These are phyloP conservation scores for Mixia osmundae DNA, from an alignment of 1,284 basidiomycete genomes.

Conservation along the genomic window DNA sequence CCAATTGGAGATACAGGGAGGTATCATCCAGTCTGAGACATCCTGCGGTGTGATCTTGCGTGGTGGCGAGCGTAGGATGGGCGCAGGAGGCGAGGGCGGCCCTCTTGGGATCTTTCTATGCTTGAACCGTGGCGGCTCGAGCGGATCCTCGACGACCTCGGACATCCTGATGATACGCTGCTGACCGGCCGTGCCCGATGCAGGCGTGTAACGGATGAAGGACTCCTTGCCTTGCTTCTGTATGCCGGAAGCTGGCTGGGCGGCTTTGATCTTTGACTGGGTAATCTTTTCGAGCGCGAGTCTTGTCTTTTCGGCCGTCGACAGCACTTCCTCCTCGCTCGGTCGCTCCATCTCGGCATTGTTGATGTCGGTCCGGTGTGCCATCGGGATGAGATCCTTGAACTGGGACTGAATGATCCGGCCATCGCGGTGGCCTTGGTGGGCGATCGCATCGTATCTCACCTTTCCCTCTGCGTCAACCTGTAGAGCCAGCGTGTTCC, in stretches of 20 bases:
- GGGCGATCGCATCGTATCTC: conserved; percentile 70
- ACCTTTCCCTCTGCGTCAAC: conserved; percentile 91
- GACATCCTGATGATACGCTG: conserved; percentile 99
- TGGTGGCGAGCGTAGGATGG: conserved; percentile 87
- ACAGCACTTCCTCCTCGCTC: conserved; percentile 66
- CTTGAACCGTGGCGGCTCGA: conserved; percentile 91
- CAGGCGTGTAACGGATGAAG: conserved; percentile 83
- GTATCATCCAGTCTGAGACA: conserved; percentile 99
- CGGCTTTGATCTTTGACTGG: conserved; percentile 86
- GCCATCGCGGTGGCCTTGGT: conserved; percentile 69
- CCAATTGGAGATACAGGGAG: conserved; percentile 99
- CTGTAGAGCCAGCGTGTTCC: conserved; percentile 83
- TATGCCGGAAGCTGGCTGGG: too few species aligned
- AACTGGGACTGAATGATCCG: conserved; percentile 80
- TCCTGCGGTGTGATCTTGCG: conserved; percentile 87
- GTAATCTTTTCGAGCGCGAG: conserved; percentile 80
- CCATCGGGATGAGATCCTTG: conserved; percentile 86
- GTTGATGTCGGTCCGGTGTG: conserved; percentile 64
- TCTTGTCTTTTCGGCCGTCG: conserved; percentile 69
- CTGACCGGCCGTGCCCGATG: conserved; percentile 38
- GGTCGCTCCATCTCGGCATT: conserved; percentile 71
- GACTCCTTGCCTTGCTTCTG: conserved; percentile 41
- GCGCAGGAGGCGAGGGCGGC: conserved; percentile 84
- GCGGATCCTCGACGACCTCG: conserved; percentile 83
- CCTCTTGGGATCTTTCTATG: conserved; percentile 95